Base-by-base conservation (phyloP, 345 rosid genomes). In the Mallotus nudiflorus region DNA sequence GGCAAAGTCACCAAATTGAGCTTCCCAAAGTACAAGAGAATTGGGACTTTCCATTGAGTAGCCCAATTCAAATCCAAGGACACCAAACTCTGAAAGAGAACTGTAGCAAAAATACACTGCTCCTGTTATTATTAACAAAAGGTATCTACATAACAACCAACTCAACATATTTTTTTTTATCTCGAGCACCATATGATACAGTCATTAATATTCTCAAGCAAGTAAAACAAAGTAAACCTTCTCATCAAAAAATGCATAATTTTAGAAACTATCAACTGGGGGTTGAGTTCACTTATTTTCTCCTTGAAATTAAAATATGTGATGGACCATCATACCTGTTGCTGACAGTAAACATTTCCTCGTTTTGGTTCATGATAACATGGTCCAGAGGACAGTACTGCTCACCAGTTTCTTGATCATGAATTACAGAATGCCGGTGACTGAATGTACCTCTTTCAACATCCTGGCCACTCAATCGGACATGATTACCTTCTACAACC, bases 381-480 rank as follows among this genome's bases (percentile, higher is more conserved):
- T 88, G 86, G 66, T 91, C 97, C 48, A 91, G 83, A 63, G 97
- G 97, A 73, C 92, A 91, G 63, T 91, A 91, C 79, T 82, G 61
- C 72, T 84, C 81, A 73, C 97, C 92, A 4, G 88, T 87, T 75
- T 87, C 90, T 63, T 91, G 97, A 81, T 88, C 92, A 72, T 91
- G 94, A 73, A 91, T 19, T 35, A 88, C 89, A 27, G 97, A 73
- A 75, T 88, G 94, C 45, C 97, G 82, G 62, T 91, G 90, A 76
- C 92, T 91, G 71, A 85, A 91, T 46, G 97, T 91, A 75, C 97
- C 97, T 81, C 97, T 80, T 79, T 91, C 97, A 15, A 91, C 94
- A 82, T 91, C 94, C 78, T 91, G 94, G 37, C 94, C 97, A 49
- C 97, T 91, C 86, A 91, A 75, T 31, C 97, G 86, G 71, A 91